These are phyloP conservation scores for Heliosperma pusillum DNA, from an alignment of 148 eudicot species.

Conservation along the genomic window DNA sequence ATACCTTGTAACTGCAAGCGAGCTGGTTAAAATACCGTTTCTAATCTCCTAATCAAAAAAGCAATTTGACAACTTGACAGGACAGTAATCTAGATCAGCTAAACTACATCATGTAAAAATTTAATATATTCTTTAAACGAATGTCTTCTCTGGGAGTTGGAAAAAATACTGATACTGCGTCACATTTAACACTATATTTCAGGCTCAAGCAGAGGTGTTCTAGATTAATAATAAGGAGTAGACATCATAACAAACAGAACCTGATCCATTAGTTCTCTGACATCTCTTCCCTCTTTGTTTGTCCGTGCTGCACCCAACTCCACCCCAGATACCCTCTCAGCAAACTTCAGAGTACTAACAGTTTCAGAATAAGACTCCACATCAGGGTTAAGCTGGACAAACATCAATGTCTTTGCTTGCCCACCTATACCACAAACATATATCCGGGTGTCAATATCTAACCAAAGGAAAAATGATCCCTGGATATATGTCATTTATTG, in stretches of 20 bases:
- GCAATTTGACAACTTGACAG: neutral
- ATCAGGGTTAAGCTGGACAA: constrained; percentile 98
- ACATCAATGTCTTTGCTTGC: constrained; percentile 97
- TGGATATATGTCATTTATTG: neutral
- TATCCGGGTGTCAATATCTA: constrained; percentile 5
- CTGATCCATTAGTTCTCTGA: constrained; percentile 96
- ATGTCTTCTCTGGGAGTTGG: too few species aligned
- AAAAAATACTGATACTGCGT: neutral
- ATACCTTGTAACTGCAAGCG: neutral
- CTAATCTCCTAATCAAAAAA: neutral
- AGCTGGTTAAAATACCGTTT: neutral
- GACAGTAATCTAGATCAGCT: neutral
- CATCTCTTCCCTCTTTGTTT: constrained; percentile 82
- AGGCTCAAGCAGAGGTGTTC: neutral
- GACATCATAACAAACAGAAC: constrained; percentile 30
- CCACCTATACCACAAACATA: constrained; percentile 55
- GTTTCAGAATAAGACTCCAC: constrained; percentile 88
- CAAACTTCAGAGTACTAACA: constrained; percentile 86
- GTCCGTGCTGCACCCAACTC: constrained; percentile 94
- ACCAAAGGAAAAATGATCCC: neutral
- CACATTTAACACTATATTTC: constrained; percentile 3
- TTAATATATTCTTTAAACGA: neutral
- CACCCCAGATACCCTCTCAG: constrained; percentile 98
- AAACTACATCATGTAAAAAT: neutral
- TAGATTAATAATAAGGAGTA: neutral